phyloP scores from a whole-genome alignment of 257 asterid species.

The Solanum paucissectum region DNA sequence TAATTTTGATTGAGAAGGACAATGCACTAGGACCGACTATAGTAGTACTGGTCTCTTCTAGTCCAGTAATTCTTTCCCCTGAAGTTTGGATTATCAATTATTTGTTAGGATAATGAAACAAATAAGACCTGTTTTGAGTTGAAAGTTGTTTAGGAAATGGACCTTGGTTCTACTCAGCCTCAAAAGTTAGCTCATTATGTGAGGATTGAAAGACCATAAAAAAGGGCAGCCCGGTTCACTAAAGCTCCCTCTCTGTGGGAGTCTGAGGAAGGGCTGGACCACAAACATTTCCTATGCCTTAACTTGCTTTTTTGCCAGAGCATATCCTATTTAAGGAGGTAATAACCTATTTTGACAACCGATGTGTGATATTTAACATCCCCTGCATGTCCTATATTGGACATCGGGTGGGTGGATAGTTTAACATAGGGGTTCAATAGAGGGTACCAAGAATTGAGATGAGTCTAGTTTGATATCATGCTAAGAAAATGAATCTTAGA shows the following conservation, averaged over 20 bases:
- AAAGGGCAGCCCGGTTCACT: not conserved
- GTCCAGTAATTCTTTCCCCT: not conserved
- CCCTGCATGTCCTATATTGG: not conserved
- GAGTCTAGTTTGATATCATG: not conserved
- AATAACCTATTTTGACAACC: not conserved
- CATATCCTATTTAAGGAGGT: not conserved
- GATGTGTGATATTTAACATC: not conserved
- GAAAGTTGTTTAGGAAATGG: not conserved
- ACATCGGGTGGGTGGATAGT: not conserved
- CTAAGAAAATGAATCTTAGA: not conserved
- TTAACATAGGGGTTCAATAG: not conserved
- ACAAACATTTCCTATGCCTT: not conserved
- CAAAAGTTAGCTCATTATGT: not conserved
- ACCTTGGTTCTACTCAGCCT: not conserved
- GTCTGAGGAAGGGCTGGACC: not conserved
- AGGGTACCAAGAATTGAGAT: not conserved
- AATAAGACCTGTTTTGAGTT: not conserved
- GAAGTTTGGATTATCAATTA: not conserved
- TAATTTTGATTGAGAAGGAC: not conserved
- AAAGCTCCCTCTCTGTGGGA: not conserved
- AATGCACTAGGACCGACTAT: not conserved
- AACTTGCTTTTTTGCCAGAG: not conserved
- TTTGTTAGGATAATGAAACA: not conserved
- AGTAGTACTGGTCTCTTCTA: not conserved
- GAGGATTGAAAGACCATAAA: not conserved